These are phyloP conservation scores for Melampsora americana DNA, from an alignment of 1,284 basidiomycete species.

Conservation along the genomic window DNA sequence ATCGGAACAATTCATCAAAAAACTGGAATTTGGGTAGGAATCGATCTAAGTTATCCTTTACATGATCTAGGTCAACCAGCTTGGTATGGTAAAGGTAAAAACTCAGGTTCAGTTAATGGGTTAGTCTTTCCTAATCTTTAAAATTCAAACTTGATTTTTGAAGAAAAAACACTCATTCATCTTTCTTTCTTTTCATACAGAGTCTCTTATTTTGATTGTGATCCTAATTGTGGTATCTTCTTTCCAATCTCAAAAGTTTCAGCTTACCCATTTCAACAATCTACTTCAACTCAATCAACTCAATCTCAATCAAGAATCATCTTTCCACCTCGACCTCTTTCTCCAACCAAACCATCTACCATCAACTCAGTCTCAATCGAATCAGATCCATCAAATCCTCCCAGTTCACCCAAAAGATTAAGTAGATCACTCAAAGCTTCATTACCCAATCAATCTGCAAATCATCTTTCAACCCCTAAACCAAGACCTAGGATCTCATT, in stretches of 20 bases:
- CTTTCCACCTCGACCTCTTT: background rate
- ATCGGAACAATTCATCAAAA: conserved; percentile 20
- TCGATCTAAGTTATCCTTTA: conserved; percentile 10
- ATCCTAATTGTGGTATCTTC: conserved; percentile 23
- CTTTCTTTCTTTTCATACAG: background rate
- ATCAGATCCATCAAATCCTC: background rate
- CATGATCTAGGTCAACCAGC: background rate
- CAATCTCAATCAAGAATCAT: background rate
- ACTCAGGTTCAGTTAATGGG: conserved; percentile 29
- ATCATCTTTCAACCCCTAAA: background rate
- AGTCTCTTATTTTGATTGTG: conserved; percentile 1
- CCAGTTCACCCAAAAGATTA: background rate
- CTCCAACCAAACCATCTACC: background rate
- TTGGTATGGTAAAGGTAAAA: conserved; percentile 38
- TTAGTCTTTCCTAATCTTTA: background rate
- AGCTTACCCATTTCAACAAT: background rate
- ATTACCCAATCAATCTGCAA: background rate
- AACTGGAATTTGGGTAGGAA: conserved; percentile 16
- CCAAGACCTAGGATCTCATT: background rate
- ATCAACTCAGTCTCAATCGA: background rate
- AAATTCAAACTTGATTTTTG: too few species aligned
- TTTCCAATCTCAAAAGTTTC: conserved; percentile 16
- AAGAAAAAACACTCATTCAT: background rate
- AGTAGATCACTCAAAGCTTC: background rate
- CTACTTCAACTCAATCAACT: background rate